These are phyloP conservation scores for Aspergillus hancockii DNA, from an alignment of 495 filamentous ascomycete species.

Conservation along the genomic window DNA sequence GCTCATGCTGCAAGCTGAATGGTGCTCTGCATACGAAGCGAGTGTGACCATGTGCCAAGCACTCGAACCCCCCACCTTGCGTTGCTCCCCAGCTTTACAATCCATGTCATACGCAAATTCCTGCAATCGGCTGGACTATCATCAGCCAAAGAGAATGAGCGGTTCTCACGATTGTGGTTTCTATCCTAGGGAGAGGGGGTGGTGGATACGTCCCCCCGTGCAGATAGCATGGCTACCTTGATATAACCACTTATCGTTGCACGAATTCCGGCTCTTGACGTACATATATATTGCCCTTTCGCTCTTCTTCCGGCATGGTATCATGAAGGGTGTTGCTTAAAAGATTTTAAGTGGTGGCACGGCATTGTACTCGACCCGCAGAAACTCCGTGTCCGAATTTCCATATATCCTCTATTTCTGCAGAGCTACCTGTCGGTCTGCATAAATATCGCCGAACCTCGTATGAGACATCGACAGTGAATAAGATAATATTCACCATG, in stretches of 20 bases:
- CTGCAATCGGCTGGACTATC: not conserved
- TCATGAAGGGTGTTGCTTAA: not conserved
- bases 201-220: not conserved
- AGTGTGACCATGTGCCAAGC: not conserved
- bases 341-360: not conserved
- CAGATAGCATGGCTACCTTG: not conserved
- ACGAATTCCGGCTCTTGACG: not conserved
- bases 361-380: not conserved
- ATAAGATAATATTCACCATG: constrained; percentile 2
- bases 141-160: not conserved
- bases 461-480: not conserved
- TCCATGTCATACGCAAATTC: not conserved
- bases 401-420: not conserved
- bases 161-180: not conserved
- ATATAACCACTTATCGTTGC: not conserved
- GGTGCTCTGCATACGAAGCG: not conserved
- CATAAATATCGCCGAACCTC: not conserved
- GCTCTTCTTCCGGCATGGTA: not conserved
- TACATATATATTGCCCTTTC: not conserved
- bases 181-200: not conserved
- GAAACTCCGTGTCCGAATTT: not conserved
- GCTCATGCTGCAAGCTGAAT: not conserved
- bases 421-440: not conserved
- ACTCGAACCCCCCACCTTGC: not conserved
- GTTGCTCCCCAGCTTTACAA: not conserved